Evolutionary conservation across 352 stramenopile species (phyloP), one percentile per base, ranked within the genome.

Genomic region (Phytophthora megakarya): DNA sequence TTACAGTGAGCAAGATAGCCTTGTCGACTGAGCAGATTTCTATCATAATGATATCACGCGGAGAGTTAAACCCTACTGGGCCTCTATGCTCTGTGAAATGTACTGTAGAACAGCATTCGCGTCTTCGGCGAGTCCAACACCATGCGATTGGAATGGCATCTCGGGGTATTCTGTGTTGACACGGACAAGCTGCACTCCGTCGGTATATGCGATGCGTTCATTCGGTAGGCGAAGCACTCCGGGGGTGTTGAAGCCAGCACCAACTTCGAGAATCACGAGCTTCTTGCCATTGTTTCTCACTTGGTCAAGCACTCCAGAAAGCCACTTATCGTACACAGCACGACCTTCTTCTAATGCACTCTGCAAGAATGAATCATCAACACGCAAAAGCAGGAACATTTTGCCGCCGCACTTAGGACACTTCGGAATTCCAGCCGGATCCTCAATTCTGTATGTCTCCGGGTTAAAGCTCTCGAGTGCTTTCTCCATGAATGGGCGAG

Each of bases 161-260:
- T 88, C 74, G 0, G 75, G 56, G 18, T 91, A 66, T 10, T 80
- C 57, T 7, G 61, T 64, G 42, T 93, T 91, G 3, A 93, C 64
- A 22, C 84, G 78, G 11, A 93, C 60, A 42, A 93, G 70, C 16
- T 61, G 60, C 18, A 86, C 80, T n/a, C 73, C 72, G 12, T 82
- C 53, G 3, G 61, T 50, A 9, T 65, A 61, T 5, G 76, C 76
- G 47, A 89, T 53, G 3, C 67, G 67, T 45, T 93, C 81, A 35
- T 88, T 75, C 1, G 81, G 81, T 15, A 88, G 57, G 1, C 81
- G 73, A 12, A 89, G 46, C 12, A 93, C 80, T 2, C 65, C 78
- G 0, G 81, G 84, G 1, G 84, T 93, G 55, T 91, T 93, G 64
- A 89, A 91, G 4, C 84, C 80, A 30, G 75, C 80, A 18, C 84